Percentiles rank a stretch among this genome's conserved stretches.
phyloP scores from a whole-genome alignment of 257 asterid species.

The Buddleja alternifolia region DNA sequence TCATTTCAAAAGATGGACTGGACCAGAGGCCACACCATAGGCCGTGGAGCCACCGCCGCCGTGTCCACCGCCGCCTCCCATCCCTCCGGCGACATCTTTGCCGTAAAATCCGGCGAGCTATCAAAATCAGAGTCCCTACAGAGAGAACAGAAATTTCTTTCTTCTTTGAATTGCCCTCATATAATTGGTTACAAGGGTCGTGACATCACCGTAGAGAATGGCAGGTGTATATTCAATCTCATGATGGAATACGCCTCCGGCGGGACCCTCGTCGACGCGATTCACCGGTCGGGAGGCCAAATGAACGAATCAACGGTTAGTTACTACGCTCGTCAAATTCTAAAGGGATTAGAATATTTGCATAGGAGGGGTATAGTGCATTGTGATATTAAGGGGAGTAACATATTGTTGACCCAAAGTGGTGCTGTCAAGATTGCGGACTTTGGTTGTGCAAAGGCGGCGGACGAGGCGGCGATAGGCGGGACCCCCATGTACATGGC shows the following conservation, averaged over 20 bases:
- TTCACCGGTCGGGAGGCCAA: constrained; percentile 37
- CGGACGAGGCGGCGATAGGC: constrained; percentile 36
- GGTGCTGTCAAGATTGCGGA: constrained; percentile 64
- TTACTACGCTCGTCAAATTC: constrained; percentile 42
- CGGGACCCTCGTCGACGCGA: constrained; percentile 48
- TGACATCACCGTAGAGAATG: constrained; percentile 47
- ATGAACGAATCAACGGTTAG: constrained; percentile 45
- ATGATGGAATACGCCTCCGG: constrained; percentile 55
- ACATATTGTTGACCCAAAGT: constrained; percentile 44
- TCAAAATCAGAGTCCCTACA: constrained; percentile 42
- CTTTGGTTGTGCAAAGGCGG: constrained; percentile 70
- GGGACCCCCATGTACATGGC: constrained; percentile 88
- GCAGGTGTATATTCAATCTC: constrained; percentile 45
- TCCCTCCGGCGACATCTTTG: constrained; percentile 41
- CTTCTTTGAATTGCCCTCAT: constrained; percentile 40
- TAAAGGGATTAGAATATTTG: constrained; percentile 57
- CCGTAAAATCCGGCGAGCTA: constrained; percentile 71
- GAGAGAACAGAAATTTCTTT: constrained; percentile 54
- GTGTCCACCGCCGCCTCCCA: constrained; percentile 53
- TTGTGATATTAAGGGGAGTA: constrained; percentile 77
- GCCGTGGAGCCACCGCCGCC: constrained; percentile 73
- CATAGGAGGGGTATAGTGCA: constrained; percentile 74
- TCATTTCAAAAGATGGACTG: constrained; percentile 53
- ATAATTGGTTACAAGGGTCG: constrained; percentile 56
- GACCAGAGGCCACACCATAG: constrained; percentile 71